These are phyloP conservation scores for Amphirosellinia nigrospora DNA, from an alignment of 495 filamentous ascomycete genomes.

Conservation along the genomic window DNA sequence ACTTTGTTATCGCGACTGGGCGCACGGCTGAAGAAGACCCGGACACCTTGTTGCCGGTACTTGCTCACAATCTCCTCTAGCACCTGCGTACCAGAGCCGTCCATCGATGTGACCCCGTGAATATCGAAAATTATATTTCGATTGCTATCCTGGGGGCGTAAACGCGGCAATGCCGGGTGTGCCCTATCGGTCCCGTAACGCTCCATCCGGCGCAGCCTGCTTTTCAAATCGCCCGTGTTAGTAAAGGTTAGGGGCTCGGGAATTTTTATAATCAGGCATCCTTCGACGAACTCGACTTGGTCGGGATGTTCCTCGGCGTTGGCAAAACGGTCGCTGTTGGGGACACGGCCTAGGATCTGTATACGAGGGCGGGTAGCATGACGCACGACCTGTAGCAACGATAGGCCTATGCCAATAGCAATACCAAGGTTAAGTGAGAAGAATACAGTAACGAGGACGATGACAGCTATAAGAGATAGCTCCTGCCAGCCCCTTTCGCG, in stretches of 20 bases:
- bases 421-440: constrained; percentile 87
- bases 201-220: constrained; percentile 80
- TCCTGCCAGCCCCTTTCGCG: constrained; percentile 82
- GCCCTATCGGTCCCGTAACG: constrained; percentile 82
- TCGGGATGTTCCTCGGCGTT: constrained; percentile 84
- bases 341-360: constrained; percentile 91
- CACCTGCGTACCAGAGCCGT: constrained; percentile 92
- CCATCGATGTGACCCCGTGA: constrained; percentile 89
- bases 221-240: constrained; percentile 92
- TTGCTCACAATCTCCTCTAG: constrained; percentile 83
- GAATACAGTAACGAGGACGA: constrained; percentile 92
- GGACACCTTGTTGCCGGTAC: constrained; percentile 73
- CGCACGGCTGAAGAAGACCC: constrained; percentile 88
- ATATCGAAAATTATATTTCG: constrained; percentile 95
- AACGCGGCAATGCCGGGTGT: constrained; percentile 84
- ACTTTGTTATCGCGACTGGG: constrained; percentile 67
- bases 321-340: constrained; percentile 81
- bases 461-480: constrained; percentile 83
- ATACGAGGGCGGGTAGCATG: constrained; percentile 92
- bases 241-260: constrained; percentile 96
- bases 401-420: constrained; percentile 85
- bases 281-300: constrained; percentile 84
- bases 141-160: constrained; percentile 74
- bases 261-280: constrained; percentile 94
- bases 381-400: constrained; percentile 84